A percentile compares a stretch with the other conserved stretches of the same genome.
Conservation (phyloP, 331 rosid genomes). For the Malus hybrid region DNA sequence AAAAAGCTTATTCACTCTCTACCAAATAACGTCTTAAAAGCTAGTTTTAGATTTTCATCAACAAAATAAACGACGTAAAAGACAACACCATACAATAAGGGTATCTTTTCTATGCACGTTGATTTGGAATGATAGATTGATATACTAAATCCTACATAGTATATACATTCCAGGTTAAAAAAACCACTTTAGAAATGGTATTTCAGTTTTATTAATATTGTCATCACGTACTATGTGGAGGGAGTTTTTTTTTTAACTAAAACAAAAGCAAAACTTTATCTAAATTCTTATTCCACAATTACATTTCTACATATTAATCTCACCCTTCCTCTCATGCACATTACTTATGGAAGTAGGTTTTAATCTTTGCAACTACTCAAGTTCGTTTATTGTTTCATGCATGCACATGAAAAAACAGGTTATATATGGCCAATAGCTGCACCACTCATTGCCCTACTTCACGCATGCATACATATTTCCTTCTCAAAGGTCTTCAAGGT, state of each 20-base stretch:
- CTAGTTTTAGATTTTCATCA: too few species aligned
- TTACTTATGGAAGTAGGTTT: neutral
- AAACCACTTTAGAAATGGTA: neutral
- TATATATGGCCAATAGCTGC: neutral
- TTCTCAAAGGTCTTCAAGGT: neutral
- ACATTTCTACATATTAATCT: neutral
- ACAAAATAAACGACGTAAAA: too few species aligned
- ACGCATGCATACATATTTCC: neutral
- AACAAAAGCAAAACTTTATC: neutral
- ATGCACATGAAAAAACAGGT: neutral
- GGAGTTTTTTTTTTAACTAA: neutral
- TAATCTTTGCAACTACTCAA: neutral
- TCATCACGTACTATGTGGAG: neutral
- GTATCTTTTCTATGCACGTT: too few species aligned
- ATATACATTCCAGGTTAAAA: neutral
- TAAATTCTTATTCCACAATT: conserved; percentile 4
- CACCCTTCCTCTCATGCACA: neutral
- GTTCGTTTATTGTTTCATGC: neutral
- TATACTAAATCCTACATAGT: too few species aligned
- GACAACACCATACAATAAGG: too few species aligned
- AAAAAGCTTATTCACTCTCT: too few species aligned
- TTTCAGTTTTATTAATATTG: neutral
- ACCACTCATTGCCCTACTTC: neutral
- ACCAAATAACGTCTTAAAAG: too few species aligned
- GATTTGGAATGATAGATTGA: too few species aligned